Percentiles rank a stretch among this genome's conserved stretches.
Conservation (phyloP, 495 filamentous ascomycete species). For the Penicillium atrosanguineum region DNA sequence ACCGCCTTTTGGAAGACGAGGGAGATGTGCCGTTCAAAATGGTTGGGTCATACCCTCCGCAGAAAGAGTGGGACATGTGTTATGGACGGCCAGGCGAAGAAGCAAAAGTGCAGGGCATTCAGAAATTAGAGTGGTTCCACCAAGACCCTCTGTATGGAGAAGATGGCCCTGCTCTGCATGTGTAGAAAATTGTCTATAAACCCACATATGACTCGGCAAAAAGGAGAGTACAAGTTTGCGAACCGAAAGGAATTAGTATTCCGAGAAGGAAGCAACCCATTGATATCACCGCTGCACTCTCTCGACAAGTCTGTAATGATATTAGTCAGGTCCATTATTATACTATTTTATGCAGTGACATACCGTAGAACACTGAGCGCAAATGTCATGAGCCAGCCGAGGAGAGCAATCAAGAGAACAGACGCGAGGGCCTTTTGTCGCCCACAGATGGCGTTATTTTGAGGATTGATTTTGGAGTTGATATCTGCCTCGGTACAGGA, state of each 20-base stretch:
- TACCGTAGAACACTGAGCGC: slow-evolving; percentile 82
- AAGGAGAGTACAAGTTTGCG: neutral
- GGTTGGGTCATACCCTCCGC: slow-evolving; percentile 63
- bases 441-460: slow-evolving; percentile 55
- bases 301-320: slow-evolving; percentile 58
- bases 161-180: slow-evolving; percentile 49
- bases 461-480: slow-evolving; percentile 36
- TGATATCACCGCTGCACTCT: slow-evolving; percentile 51
- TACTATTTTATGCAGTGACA: slow-evolving; percentile 1
- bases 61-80: slow-evolving; percentile 66
- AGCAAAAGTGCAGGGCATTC: slow-evolving; percentile 46
- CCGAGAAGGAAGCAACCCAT: neutral
- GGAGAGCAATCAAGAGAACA: slow-evolving; percentile 76
- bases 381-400: slow-evolving; percentile 90
- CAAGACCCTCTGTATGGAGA: slow-evolving; percentile 60
- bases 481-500: slow-evolving; percentile 49
- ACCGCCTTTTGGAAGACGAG: slow-evolving; percentile 58
- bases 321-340: neutral
- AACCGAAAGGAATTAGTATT: neutral
- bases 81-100: slow-evolving; percentile 58
- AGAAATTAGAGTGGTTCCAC: slow-evolving; percentile 52
- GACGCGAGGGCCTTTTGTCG: slow-evolving; percentile 75
- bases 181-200: slow-evolving; percentile 14
- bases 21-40: slow-evolving; percentile 53
- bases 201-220: neutral